Conservation (phyloP, 176 grass and related monocot species). For the bread wheat (Triticum aestivum) region IWGSC_CS_RefSeq_v2.1 NC_057808.1:348973381-348973880, state of each 20-base stretch:
- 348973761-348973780: constrained; percentile 35
- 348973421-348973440: background rate
- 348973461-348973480: background rate
- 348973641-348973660: constrained; percentile 37
- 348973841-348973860: constrained; percentile 53
- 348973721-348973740: constrained; percentile 50
- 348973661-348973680: constrained; percentile 41
- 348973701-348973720: constrained; percentile 65
- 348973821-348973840: constrained; percentile 44
- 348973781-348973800: constrained; percentile 57
- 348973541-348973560: background rate
- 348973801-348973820: constrained; percentile 56
- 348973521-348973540: background rate
- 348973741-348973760: constrained; percentile 47
- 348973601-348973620: constrained; percentile 43
- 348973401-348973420: background rate
- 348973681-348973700: constrained; percentile 37
- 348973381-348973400: constrained; percentile 3
- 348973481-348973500: background rate
- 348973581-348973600: constrained; percentile 20
- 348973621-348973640: constrained; percentile 42
- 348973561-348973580: background rate
- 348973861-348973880: constrained; percentile 52
- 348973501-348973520: background rate
- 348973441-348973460: background rate